These are phyloP conservation scores for Arachis stenosperma DNA, from an alignment of 306 rosid genomes.

Conservation along the genomic window DNA sequence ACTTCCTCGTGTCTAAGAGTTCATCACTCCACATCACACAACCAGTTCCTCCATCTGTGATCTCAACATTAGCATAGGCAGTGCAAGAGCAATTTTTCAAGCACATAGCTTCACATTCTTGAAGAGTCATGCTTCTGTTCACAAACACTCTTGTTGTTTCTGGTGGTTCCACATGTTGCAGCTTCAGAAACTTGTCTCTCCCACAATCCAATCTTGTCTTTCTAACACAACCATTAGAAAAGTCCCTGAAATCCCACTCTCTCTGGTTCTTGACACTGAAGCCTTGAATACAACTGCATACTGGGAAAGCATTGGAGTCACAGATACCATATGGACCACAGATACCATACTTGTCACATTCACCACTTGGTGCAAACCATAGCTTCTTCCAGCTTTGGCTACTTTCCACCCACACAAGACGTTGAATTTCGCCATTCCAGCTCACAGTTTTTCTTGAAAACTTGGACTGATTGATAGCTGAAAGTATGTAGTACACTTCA, in stretches of 20 bases:
- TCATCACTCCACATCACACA: conserved; percentile 52
- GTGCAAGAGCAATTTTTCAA: conserved; percentile 53
- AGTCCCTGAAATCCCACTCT: conserved; percentile 59
- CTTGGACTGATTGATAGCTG: neutral
- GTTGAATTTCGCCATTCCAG: conserved; percentile 40
- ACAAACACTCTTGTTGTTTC: conserved; percentile 23
- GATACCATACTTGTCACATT: conserved; percentile 42
- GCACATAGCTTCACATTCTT: conserved; percentile 44
- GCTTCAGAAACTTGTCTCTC: conserved; percentile 22
- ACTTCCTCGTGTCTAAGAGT: conserved; percentile 45
- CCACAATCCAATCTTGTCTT: conserved; percentile 26
- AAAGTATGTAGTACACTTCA: conserved; percentile 47
- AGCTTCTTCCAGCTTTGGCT: conserved; percentile 41
- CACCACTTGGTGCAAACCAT: conserved; percentile 54
- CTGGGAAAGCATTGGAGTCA: conserved; percentile 55
- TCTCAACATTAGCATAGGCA: conserved; percentile 48
- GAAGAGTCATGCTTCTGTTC: conserved; percentile 35
- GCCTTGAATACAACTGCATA: conserved; percentile 55
- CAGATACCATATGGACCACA: conserved; percentile 76
- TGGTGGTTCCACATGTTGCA: conserved; percentile 28
- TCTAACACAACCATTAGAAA: conserved; percentile 42
- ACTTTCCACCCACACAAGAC: conserved; percentile 44
- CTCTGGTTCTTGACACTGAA: conserved; percentile 45
- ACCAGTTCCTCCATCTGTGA: conserved; percentile 40
- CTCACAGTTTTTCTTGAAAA: conserved; percentile 46